These are phyloP conservation scores for Tricholoma bakamatsutake DNA, from an alignment of 768 basidiomycete genomes.

Conservation along the genomic window DNA sequence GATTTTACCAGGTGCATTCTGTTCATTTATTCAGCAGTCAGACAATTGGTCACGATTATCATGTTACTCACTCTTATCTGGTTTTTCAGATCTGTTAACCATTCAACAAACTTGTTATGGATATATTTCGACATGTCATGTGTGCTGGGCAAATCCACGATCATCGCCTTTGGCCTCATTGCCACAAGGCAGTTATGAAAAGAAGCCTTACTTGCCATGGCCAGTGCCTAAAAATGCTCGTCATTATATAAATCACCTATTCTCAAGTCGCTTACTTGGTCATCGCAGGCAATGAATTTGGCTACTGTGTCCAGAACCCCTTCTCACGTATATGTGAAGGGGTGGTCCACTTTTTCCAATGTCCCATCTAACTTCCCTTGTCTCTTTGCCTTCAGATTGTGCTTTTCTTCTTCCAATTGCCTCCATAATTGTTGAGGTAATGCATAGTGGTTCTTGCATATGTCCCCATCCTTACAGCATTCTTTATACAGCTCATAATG, in stretches of 20 bases:
- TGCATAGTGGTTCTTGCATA: constrained; percentile 3
- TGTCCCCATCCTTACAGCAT: background rate
- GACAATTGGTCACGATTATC: background rate
- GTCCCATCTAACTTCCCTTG: constrained; percentile 1
- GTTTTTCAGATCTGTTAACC: background rate
- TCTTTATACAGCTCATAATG: constrained; percentile 1
- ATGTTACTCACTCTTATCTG: background rate
- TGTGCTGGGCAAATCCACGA: background rate
- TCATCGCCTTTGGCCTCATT: background rate
- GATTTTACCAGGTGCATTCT: background rate
- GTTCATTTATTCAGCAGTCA: no score
- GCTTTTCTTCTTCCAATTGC: constrained; percentile 1
- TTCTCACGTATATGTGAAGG: background rate
- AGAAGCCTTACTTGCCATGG: background rate
- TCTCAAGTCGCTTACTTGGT: no score
- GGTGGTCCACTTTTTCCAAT: background rate
- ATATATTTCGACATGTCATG: background rate
- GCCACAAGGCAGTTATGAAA: background rate
- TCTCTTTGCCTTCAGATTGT: background rate
- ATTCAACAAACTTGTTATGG: background rate
- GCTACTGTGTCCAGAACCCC: background rate
- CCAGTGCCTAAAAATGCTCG: background rate
- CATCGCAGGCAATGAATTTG: background rate
- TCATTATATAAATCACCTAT: no score
- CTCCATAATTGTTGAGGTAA: constrained; percentile 6